These are phyloP conservation scores for Euphorbia schlechtendalii DNA, from an alignment of 441 rosid species.

Conservation along the genomic window DNA sequence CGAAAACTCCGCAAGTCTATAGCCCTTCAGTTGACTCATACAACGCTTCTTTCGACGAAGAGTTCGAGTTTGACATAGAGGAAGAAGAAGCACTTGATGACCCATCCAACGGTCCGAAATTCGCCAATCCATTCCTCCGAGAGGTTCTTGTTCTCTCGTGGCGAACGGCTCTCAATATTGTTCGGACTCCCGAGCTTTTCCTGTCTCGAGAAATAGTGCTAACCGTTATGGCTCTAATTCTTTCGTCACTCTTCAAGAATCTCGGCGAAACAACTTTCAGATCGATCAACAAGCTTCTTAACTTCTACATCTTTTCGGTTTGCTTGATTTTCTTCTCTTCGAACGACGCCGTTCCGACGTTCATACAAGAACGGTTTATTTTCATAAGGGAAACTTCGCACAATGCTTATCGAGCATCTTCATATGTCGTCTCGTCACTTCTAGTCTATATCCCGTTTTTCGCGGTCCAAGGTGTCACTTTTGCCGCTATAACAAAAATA, in stretches of 20 bases:
- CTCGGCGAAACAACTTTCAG: slow-evolving; percentile 24
- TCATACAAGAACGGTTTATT: slow-evolving; percentile 68
- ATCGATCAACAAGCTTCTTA: slow-evolving; percentile 42
- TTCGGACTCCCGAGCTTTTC: slow-evolving; percentile 63
- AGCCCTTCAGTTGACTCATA: slow-evolving; percentile 25
- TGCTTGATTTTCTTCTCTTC: slow-evolving; percentile 62
- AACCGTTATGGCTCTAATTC: slow-evolving; percentile 54
- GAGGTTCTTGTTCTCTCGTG: slow-evolving; percentile 53
- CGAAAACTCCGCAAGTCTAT: slow-evolving; percentile 26
- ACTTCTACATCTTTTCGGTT: slow-evolving; percentile 56
- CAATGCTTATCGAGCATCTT: slow-evolving; percentile 59
- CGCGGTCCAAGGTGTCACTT: slow-evolving; percentile 56
- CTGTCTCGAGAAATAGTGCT: slow-evolving; percentile 49
- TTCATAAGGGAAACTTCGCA: slow-evolving; percentile 66
- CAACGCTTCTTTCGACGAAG: slow-evolving; percentile 31
- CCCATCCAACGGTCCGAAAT: slow-evolving; percentile 39
- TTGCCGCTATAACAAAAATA: slow-evolving; percentile 37
- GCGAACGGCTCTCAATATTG: slow-evolving; percentile 43
- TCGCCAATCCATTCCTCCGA: slow-evolving; percentile 58
- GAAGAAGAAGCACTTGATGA: slow-evolving; percentile 38
- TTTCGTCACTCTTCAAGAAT: slow-evolving; percentile 46
- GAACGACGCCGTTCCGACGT: slow-evolving; percentile 62
- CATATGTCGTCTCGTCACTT: slow-evolving; percentile 55
- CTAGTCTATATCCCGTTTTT: slow-evolving; percentile 57
- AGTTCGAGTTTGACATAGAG: slow-evolving; percentile 24